These are phyloP conservation scores for Coemansia sp. DNA, from an alignment of 192 early-diverging fungal genomes.

Conservation along the genomic window DNA sequence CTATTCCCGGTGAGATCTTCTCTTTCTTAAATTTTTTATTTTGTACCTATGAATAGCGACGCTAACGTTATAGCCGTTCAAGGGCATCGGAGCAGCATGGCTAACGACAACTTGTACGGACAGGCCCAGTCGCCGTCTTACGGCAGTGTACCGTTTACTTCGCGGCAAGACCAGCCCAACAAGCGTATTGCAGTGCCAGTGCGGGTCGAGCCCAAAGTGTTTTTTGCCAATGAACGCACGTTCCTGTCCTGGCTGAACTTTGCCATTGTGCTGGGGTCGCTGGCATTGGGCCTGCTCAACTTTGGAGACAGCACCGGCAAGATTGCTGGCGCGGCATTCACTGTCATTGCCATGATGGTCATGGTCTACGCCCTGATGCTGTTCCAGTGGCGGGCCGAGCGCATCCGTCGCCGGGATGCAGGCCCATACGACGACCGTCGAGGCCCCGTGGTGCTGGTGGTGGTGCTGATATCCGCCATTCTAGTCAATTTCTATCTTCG, in stretches of 20 bases:
- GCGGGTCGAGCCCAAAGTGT: slow-evolving; percentile 87
- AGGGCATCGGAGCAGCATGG: slow-evolving; percentile 31
- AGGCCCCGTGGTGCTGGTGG: slow-evolving; percentile 69
- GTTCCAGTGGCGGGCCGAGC: slow-evolving; percentile 73
- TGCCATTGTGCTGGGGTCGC: slow-evolving; percentile 69
- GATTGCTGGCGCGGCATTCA: slow-evolving; percentile 69
- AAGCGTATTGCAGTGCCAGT: slow-evolving; percentile 76
- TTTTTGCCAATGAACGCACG: slow-evolving; percentile 93
- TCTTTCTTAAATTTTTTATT: slow-evolving; percentile 1
- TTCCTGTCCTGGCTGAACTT: slow-evolving; percentile 89
- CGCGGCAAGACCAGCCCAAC: slow-evolving; percentile 31
- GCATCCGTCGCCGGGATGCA: slow-evolving; percentile 62
- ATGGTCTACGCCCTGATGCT: slow-evolving; percentile 77
- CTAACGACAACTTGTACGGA: slow-evolving; percentile 5
- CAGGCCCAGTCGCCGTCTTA: slow-evolving; percentile 14
- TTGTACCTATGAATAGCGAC: slow-evolving; percentile 32
- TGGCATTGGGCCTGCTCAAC: slow-evolving; percentile 77
- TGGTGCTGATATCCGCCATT: slow-evolving; percentile 65
- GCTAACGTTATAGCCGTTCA: slow-evolving; percentile 51
- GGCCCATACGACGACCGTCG: slow-evolving; percentile 76
- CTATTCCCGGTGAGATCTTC: not conserved
- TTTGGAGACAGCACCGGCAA: slow-evolving; percentile 75
- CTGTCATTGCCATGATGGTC: slow-evolving; percentile 65
- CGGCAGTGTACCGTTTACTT: slow-evolving; percentile 32
- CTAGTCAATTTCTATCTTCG: slow-evolving; percentile 71